Percentiles rank a stretch among this genome's conserved stretches.
Evolutionary conservation across 2,329 filamentous ascomycete genomes (phyloP).

Genomic region (Dothistroma pini): DNA sequence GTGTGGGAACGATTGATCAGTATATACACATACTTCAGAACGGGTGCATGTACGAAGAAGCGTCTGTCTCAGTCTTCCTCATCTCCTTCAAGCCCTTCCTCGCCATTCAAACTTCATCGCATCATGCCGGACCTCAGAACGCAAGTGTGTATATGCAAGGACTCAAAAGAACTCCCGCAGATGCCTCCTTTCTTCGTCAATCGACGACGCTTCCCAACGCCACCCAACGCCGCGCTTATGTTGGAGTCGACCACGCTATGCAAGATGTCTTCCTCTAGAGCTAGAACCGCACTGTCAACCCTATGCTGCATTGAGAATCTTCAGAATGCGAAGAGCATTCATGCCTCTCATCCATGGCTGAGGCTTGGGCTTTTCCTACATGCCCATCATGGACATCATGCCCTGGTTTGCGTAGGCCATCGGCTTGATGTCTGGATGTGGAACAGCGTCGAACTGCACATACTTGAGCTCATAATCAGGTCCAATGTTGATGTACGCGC

Average conservation of each 20-base stretch:
- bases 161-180: neutral
- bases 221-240: conserved; percentile 2
- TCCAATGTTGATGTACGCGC: conserved; percentile 96
- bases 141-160: neutral
- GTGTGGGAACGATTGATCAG: conserved; percentile 5
- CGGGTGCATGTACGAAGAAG: neutral
- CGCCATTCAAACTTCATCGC: neutral
- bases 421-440: conserved; percentile 90
- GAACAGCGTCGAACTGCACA: conserved; percentile 92
- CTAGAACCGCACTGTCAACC: neutral
- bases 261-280: neutral
- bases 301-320: too few relatives aligned
- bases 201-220: neutral
- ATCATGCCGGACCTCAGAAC: neutral
- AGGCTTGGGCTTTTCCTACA: conserved; percentile 18
- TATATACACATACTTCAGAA: neutral
- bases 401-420: conserved; percentile 90
- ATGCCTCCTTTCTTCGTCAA: neutral
- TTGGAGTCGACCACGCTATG: conserved; percentile 1
- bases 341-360: neutral
- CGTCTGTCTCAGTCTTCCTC: neutral
- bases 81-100: neutral
- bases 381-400: conserved; percentile 66
- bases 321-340: too few relatives aligned
- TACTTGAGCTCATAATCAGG: conserved; percentile 88